These are phyloP conservation scores for Hyaloscypha finlandica DNA, from an alignment of 495 filamentous ascomycete species.

Conservation along the genomic window DNA sequence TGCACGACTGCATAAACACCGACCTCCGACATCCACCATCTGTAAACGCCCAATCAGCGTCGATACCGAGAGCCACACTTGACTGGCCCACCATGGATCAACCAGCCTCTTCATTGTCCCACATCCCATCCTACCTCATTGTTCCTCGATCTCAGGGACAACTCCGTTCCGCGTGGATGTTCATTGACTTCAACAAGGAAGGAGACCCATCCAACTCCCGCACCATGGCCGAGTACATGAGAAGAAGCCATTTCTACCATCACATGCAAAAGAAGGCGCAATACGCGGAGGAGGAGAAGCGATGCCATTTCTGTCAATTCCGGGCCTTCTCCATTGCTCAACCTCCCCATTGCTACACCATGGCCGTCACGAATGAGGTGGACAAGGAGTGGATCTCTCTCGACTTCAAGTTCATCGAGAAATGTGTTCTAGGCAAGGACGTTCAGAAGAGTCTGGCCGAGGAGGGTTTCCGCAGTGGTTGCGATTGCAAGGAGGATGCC, in stretches of 20 bases:
- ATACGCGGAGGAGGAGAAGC: not conserved
- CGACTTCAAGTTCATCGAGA: constrained; percentile 56
- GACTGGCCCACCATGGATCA: no score
- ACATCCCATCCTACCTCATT: no score
- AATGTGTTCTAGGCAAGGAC: constrained; percentile 43
- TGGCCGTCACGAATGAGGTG: constrained; percentile 45
- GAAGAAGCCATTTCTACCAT: not conserved
- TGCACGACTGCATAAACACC: not conserved
- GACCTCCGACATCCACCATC: not conserved
- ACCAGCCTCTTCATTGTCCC: no score
- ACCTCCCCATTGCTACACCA: constrained; percentile 35
- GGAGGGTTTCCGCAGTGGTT: constrained; percentile 54
- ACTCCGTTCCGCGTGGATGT: not conserved
- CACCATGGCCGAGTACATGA: not conserved
- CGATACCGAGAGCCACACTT: no score
- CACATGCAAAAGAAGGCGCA: not conserved
- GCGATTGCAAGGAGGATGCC: constrained; percentile 47
- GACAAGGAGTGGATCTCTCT: constrained; percentile 46
- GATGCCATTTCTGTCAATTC: constrained; percentile 55
- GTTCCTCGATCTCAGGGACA: not conserved
- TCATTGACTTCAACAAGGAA: not conserved
- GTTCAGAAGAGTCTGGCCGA: constrained; percentile 43
- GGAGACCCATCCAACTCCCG: not conserved
- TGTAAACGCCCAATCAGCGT: no score
- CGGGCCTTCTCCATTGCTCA: constrained; percentile 42